Evolutionary conservation across 2,329 filamentous ascomycete genomes (phyloP), one percentile per base, ranked within the genome.

Genomic region (Madurella mycetomatis): DNA sequence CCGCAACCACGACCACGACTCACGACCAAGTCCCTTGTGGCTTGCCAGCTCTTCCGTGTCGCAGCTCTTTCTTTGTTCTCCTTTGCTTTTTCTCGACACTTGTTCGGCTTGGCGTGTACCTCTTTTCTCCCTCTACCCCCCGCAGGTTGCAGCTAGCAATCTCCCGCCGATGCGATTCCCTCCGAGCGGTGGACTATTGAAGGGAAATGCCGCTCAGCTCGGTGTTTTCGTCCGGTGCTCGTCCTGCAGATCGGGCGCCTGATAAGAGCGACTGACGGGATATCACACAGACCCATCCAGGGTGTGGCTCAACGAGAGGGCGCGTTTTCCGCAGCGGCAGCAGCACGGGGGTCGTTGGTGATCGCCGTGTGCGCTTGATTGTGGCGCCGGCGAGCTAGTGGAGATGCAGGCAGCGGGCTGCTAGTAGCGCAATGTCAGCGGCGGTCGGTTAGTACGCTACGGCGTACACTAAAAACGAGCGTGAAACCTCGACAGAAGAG

Each of bases 211-310:
- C 48, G 51, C 55, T 55, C 51, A 55, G 45, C 49, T 56, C 34
- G 47, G 47, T 32, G 53, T 31, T 52, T 34, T 53, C 41, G 47
- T 46, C 52, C 52, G 55, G 54, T 47, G 49, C 44, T 55, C 39
- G 55, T 49, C 46, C 53, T 56, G 60, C 56, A 61, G 62, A 61
- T 61, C 59, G 60, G 59, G 47, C 46, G 42, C 12, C 47, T 56
- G 55, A 53, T 5, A 46, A 58, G 53, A 60, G 54, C 51, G 60
- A 64, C 58, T 59, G 59, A 53, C n/a, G 55, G 60, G 53, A 51
- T 60, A 51, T 51, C 48, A 52, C 55, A 57, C 53, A 55, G 47
- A 54, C 50, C 47, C 55, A 55, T 58, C 54, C 56, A 53, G 51
- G 50, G 32, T 31, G 34, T 31, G 49, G 25, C 42, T 54, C 46